Base-by-base conservation (phyloP, 768 basidiomycete genomes). In the Mycena olivaceomarginata region DNA sequence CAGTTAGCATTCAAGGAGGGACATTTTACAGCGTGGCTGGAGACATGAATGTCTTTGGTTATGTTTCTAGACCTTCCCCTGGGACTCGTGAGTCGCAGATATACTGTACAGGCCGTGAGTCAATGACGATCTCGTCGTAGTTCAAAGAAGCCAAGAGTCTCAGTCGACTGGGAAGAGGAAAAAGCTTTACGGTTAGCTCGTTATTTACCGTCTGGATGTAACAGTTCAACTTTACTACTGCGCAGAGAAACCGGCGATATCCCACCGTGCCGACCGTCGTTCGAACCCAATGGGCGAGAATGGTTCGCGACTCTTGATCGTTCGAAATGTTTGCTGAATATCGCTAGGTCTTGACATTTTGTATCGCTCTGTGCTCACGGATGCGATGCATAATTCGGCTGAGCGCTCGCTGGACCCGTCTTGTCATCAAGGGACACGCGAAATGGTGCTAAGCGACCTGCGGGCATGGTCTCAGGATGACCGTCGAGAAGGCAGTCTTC, bases 301-400 rank as follows among this genome's bases (percentile, higher is more conserved):
- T 4, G 31, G 31, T 31, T 31, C 31, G 31, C 3, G 31, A 31
- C 31, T 31, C 31, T 31, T 31, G 31, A 31, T 31, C 31, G 31
- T 31, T 31, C 31, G 31, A 31, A 31, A 31, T 31, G 31, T 31
- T 31, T 31, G 31, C 31, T 31, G 3, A 31, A 31, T 31, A 31
- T 31, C 31, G 43, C 43, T 2, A 74, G 66, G 66, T 40, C 66
- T 74, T 31, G 74, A 75, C n/a, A 15, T 75, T 83, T 91, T 92
- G 40, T 65, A 56, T 64, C 48, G 67, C 60, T 75, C 48, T 1
- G 60, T 69, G 11, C 57, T 22, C 10, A 4, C 6, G 3, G 48
- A 65, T 39, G 67, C 74, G 0, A 18, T 68, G 45, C 51, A 74
- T 20, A 62, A 74, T 40, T 67, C 73, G 0, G 73, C 73, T 11